Base-by-base conservation (phyloP, 768 basidiomycete species). In the Tephrocybe rancida region DNA sequence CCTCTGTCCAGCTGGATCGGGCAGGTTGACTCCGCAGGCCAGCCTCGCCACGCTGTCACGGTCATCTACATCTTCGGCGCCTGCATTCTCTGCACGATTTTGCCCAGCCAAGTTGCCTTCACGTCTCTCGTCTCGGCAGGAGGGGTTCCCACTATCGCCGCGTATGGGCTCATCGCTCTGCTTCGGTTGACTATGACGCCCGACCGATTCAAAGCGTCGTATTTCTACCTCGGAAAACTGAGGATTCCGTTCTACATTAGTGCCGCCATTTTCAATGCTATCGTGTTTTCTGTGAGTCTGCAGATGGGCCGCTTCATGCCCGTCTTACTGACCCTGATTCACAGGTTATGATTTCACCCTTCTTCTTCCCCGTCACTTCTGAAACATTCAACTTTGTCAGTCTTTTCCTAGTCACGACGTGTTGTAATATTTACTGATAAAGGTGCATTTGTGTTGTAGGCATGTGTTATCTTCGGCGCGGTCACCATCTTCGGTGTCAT, bases 31-130 rank as follows among this genome's bases (percentile, higher is more conserved):
- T 57, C 68, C 0, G 69, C 79, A 14, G 87, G 90, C 1, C 90
- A 95, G 61, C 94, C 94, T 0, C 80, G 75, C 50, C 87, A 93
- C 65, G 94, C 94, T 11, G 86, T 95, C 16, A 91, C 91, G 2
- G 86, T 95, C 61, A 95, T 95, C 66, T 90, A 83, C 63, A 63
- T 89, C 55, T 93, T 95, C 57, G 88, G 84, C 0, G 86, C 88
- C 1, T 39, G 71, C 27, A 61, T 95, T 19, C 78, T 95, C n/a
- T 94, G 91, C 74, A 88, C 90, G 8, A 95, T 95, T 63, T 73
- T 96, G 22, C 91, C 93, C 0, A 92, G 90, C 62, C 85, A 89
- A 61, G 95, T 95, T 32, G 94, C 95, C 3, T 97, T 96, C 75
- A 93, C 88, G 2, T 95, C 92, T 13, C 77, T 96, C 55, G 82